Evolutionary conservation across 371 early-diverging fungal species (phyloP).

Genomic region (Mucor sp.): DNA sequence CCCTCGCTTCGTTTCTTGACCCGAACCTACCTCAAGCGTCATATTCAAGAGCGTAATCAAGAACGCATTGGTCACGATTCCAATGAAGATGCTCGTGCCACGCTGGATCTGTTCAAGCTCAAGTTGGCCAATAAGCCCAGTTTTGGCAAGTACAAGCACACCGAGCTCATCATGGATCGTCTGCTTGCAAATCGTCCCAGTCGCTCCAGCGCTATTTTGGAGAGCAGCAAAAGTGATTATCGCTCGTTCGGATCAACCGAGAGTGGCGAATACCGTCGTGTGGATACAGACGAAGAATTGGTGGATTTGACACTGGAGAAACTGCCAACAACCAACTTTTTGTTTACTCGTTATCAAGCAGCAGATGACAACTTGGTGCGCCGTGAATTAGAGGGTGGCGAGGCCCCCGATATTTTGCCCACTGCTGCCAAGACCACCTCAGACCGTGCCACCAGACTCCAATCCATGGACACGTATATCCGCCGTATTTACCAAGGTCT

Average conservation of each 20-base stretch:
- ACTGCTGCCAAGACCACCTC: slow-evolving; percentile 2
- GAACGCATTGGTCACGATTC: slow-evolving; percentile 72
- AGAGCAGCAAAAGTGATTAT: slow-evolving; percentile 23
- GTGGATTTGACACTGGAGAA: slow-evolving; percentile 29
- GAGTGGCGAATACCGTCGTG: slow-evolving; percentile 28
- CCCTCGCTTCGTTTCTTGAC: slow-evolving; percentile 63
- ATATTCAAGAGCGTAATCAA: slow-evolving; percentile 58
- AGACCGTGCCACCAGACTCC: slow-evolving; percentile 12
- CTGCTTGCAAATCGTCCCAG: slow-evolving; percentile 41
- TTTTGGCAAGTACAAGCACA: slow-evolving; percentile 52
- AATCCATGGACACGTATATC: slow-evolving; percentile 42
- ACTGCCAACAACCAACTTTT: slow-evolving; percentile 26
- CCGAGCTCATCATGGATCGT: slow-evolving; percentile 57
- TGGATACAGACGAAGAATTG: slow-evolving; percentile 29
- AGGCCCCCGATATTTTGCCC: slow-evolving; percentile 9
- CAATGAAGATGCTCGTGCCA: slow-evolving; percentile 75
- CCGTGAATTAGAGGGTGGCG: neutral
- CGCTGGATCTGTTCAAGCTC: slow-evolving; percentile 70
- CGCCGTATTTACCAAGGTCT: slow-evolving; percentile 37
- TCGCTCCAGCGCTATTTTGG: slow-evolving; percentile 47
- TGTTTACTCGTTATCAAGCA: slow-evolving; percentile 30
- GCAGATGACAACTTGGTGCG: slow-evolving; percentile 1
- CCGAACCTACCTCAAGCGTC: slow-evolving; percentile 55
- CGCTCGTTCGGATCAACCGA: slow-evolving; percentile 23
- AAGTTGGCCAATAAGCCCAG: slow-evolving; percentile 52